Conservation (phyloP, 108 stramenopile genomes). For the Conticribra guillardii region DNA sequence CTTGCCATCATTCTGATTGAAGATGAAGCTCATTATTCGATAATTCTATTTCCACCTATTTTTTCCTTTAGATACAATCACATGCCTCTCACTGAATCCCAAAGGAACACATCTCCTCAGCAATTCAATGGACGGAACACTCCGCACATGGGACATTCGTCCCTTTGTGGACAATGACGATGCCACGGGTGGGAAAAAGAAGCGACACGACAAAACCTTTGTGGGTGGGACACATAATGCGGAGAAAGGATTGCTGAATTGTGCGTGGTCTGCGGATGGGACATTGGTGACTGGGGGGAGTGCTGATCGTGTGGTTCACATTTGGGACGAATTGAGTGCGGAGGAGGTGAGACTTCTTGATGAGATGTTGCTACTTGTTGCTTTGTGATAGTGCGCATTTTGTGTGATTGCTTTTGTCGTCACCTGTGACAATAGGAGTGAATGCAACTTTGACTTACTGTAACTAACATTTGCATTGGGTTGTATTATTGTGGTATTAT, state of each 20-base stretch:
- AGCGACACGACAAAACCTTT: slow-evolving; percentile 69
- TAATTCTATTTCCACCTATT: background rate
- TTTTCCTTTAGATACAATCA: slow-evolving; percentile 72
- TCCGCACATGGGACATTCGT: slow-evolving; percentile 81
- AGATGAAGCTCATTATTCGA: background rate
- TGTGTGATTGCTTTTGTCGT: too few species aligned
- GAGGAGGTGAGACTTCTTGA: slow-evolving; percentile 56
- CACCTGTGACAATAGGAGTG: too few species aligned
- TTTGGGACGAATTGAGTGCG: slow-evolving; percentile 84
- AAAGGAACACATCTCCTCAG: slow-evolving; percentile 80
- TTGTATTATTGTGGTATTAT: background rate
- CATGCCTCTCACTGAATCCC: slow-evolving; percentile 72
- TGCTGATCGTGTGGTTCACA: slow-evolving; percentile 85
- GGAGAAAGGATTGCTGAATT: slow-evolving; percentile 87
- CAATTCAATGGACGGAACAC: slow-evolving; percentile 85
- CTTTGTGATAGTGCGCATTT: background rate
- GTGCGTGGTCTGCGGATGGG: slow-evolving; percentile 86
- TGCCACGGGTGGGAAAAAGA: slow-evolving; percentile 30
- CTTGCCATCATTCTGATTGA: background rate
- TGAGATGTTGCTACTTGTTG: background rate
- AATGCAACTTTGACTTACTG: too few species aligned
- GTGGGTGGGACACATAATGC: slow-evolving; percentile 77
- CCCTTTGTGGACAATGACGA: slow-evolving; percentile 61
- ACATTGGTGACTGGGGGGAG: slow-evolving; percentile 85
- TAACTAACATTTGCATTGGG: background rate